These are phyloP conservation scores for Colletotrichum tamarilloi DNA, from an alignment of 2,329 filamentous ascomycete species.

Conservation along the genomic window DNA sequence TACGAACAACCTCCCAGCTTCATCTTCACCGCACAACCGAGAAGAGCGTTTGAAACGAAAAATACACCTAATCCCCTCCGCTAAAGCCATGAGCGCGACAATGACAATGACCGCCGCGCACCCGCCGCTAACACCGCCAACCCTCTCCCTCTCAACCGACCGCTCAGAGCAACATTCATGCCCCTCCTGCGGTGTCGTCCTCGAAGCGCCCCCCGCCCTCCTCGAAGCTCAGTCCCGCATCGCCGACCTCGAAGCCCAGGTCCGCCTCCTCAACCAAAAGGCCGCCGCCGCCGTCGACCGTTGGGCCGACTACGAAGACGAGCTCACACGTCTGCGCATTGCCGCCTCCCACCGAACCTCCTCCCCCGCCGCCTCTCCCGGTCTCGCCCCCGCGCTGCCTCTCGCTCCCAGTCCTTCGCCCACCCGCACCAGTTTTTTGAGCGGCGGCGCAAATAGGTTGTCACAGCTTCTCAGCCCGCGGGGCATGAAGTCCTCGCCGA, in stretches of 20 bases:
- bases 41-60: not conserved
- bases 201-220: conserved; percentile 56
- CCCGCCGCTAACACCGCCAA: conserved; percentile 28
- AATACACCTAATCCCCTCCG: not conserved
- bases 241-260: conserved; percentile 76
- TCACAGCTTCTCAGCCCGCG: conserved; percentile 55
- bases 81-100: conserved; percentile 36
- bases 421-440: conserved; percentile 57
- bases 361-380: conserved; percentile 31
- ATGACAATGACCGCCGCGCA: conserved; percentile 38
- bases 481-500: conserved; percentile 57
- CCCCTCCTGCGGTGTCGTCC: conserved; percentile 60
- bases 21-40: not conserved
- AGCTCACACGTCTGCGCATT: conserved; percentile 69
- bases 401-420: conserved; percentile 42
- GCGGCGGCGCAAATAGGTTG: conserved; percentile 54
- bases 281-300: conserved; percentile 72
- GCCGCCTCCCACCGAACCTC: conserved; percentile 39
- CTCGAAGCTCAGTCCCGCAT: conserved; percentile 69
- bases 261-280: conserved; percentile 77
- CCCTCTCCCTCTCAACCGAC: conserved; percentile 36
- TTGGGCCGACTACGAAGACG: conserved; percentile 85
- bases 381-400: conserved; percentile 38
- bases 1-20: not conserved
- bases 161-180: conserved; percentile 51